phyloP scores from a whole-genome alignment of 2,329 filamentous ascomycete species.

The Clonostachys rhizophaga region DNA sequence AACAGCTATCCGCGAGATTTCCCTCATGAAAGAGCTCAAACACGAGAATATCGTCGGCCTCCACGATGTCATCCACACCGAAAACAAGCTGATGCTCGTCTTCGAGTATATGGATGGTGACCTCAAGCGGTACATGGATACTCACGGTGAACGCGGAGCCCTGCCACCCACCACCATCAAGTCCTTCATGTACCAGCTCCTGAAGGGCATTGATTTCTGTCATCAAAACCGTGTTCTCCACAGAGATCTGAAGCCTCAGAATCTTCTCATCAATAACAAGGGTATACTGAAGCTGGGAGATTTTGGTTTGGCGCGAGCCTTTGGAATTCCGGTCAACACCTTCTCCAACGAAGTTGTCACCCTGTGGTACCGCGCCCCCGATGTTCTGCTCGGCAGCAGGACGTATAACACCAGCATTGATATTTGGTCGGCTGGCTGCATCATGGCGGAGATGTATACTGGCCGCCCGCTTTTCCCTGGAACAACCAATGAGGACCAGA shows the following conservation, averaged over 20 bases:
- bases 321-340: conserved; percentile 95
- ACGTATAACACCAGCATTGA: conserved; percentile 99
- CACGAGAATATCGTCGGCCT: conserved; percentile 97
- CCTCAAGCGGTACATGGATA: conserved; percentile 98
- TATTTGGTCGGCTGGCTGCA: conserved; percentile 98
- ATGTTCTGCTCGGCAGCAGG: conserved; percentile 86
- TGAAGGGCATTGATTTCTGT: conserved; percentile 95
- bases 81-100: conserved; percentile 99
- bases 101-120: conserved; percentile 99
- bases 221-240: conserved; percentile 96
- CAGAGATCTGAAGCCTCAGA: conserved; percentile 93
- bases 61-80: conserved; percentile 98
- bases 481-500: conserved; percentile 96
- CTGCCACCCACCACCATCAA: conserved; percentile 91
- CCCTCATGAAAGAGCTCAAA: conserved; percentile 98
- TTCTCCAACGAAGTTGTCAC: conserved; percentile 98
- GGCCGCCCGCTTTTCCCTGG: conserved; percentile 93
- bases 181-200: conserved; percentile 97
- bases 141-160: conserved; percentile 80
- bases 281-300: conserved; percentile 89
- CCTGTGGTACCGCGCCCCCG: conserved; percentile 94
- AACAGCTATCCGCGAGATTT: conserved; percentile 97
- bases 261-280: conserved; percentile 90
- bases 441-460: conserved; percentile 99
- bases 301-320: conserved; percentile 89